Conservation (phyloP, 768 basidiomycete genomes). For the Boletus reticulatus region DNA sequence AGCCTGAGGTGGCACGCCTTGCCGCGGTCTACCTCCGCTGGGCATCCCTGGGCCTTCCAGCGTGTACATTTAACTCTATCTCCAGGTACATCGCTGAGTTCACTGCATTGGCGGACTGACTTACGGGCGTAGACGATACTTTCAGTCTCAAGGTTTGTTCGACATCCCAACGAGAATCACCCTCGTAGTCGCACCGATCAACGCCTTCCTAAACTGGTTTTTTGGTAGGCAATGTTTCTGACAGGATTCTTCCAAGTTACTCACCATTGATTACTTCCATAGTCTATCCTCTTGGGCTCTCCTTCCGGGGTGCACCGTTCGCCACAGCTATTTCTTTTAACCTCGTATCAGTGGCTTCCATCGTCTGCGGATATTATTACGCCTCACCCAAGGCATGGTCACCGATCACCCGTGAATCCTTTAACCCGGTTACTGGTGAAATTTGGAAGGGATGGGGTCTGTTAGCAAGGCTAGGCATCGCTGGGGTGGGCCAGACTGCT, state of each 20-base stretch:
- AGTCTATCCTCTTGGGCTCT: constrained; percentile 62
- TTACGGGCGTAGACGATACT: constrained; percentile 37
- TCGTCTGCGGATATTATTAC: constrained; percentile 61
- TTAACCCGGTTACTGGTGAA: constrained; percentile 52
- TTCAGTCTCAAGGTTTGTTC: constrained; percentile 88
- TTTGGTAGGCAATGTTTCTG: constrained; percentile 56
- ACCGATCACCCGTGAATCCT: constrained; percentile 21
- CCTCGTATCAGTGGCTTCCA: constrained; percentile 61
- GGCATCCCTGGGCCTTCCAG: constrained; percentile 77
- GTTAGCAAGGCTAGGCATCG: constrained; percentile 73
- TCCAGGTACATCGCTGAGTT: constrained; percentile 39
- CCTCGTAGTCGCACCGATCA: constrained; percentile 80
- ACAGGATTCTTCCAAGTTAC: neutral
- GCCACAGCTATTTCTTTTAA: constrained; percentile 90
- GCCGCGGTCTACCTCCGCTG: constrained; percentile 78
- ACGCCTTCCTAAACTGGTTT: constrained; percentile 77
- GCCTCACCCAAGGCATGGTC: constrained; percentile 79
- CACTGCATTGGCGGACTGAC: neutral
- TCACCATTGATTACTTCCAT: neutral
- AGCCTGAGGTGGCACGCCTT: constrained; percentile 77
- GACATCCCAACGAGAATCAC: constrained; percentile 82
- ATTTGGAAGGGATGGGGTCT: constrained; percentile 68
- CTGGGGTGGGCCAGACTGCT: constrained; percentile 79
- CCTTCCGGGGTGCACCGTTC: constrained; percentile 90
- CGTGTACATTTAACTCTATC: constrained; percentile 58